phyloP scores from a whole-genome alignment of 768 basidiomycete genomes.

The Trametes cubensis region DNA sequence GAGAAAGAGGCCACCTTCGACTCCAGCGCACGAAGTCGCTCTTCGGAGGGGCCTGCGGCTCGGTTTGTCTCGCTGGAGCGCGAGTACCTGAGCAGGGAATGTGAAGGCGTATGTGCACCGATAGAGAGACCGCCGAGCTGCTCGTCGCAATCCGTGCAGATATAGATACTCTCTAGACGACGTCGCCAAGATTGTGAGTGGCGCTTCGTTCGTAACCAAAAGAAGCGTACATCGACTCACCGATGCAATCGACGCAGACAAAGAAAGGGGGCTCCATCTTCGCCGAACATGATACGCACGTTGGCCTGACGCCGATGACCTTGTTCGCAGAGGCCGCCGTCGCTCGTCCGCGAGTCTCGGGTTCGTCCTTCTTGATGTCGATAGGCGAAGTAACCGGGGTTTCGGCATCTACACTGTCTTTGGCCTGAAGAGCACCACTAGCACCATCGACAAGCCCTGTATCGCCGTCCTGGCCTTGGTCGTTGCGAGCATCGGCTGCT shows the following conservation, averaged over 20 bases:
- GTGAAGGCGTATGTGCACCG: background rate
- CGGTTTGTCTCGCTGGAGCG: background rate
- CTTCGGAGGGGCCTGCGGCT: background rate
- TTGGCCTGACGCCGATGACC: background rate
- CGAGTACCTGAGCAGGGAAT: background rate
- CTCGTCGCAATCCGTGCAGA: slow-evolving; percentile 1
- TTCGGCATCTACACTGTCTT: background rate
- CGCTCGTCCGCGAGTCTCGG: too few relatives aligned
- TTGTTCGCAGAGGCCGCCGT: background rate
- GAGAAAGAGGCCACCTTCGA: background rate
- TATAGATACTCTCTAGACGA: background rate
- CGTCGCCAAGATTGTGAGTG: background rate
- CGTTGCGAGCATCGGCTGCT: background rate
- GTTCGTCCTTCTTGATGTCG: too few relatives aligned
- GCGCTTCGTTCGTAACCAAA: too few relatives aligned
- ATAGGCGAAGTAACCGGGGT: background rate
- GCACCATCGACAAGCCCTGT: background rate
- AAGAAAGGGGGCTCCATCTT: background rate
- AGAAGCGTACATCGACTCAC: background rate
- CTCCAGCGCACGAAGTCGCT: slow-evolving; percentile 5
- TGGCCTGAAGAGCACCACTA: background rate
- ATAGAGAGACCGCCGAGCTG: background rate
- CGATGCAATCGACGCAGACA: slow-evolving; percentile 1
- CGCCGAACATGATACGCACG: background rate
- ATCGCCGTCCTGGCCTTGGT: background rate